A percentile compares a stretch with the other conserved stretches of the same genome.
phyloP scores from a whole-genome alignment of 176 grass and related monocot species.

The Oryza rufipogon region DNA sequence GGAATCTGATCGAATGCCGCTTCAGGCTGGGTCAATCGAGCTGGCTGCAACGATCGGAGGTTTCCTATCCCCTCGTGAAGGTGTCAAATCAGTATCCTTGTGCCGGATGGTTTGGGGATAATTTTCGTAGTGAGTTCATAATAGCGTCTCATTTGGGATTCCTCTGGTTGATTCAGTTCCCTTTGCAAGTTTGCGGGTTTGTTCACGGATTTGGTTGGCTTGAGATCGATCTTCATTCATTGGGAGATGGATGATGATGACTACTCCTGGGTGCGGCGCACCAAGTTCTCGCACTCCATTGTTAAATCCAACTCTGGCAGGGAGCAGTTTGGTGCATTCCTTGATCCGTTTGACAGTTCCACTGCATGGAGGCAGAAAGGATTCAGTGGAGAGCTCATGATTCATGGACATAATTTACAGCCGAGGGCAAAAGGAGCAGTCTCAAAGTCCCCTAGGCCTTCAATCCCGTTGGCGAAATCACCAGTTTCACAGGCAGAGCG shows the following conservation, averaged over 20 bases:
- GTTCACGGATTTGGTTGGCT: slow-evolving; percentile 9
- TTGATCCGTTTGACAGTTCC: slow-evolving; percentile 29
- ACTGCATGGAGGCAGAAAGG: not conserved
- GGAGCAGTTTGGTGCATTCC: slow-evolving; percentile 38
- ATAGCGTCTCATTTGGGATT: not conserved
- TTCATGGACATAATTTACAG: slow-evolving; percentile 16
- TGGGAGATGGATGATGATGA: slow-evolving; percentile 82
- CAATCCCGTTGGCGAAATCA: slow-evolving; percentile 45
- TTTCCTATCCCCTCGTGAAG: not conserved
- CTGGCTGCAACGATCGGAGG: not conserved
- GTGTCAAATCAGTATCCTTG: slow-evolving; percentile 13
- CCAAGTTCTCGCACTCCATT: slow-evolving; percentile 74
- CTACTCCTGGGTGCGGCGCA: slow-evolving; percentile 84
- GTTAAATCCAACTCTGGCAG: slow-evolving; percentile 62
- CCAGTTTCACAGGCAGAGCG: slow-evolving; percentile 29
- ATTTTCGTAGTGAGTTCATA: slow-evolving; percentile 12
- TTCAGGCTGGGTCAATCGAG: not conserved
- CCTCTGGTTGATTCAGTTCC: not conserved
- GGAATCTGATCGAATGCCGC: slow-evolving; percentile 35
- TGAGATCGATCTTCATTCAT: not conserved
- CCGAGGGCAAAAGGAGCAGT: slow-evolving; percentile 14
- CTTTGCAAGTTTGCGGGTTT: not conserved
- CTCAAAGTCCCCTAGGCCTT: slow-evolving; percentile 19
- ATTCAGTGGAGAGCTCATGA: slow-evolving; percentile 22
- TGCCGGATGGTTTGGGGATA: not conserved